Percentiles rank a stretch among this genome's conserved stretches.
Conservation (phyloP, 208 protist genomes). For the Herpetomonas muscarum region DNA sequence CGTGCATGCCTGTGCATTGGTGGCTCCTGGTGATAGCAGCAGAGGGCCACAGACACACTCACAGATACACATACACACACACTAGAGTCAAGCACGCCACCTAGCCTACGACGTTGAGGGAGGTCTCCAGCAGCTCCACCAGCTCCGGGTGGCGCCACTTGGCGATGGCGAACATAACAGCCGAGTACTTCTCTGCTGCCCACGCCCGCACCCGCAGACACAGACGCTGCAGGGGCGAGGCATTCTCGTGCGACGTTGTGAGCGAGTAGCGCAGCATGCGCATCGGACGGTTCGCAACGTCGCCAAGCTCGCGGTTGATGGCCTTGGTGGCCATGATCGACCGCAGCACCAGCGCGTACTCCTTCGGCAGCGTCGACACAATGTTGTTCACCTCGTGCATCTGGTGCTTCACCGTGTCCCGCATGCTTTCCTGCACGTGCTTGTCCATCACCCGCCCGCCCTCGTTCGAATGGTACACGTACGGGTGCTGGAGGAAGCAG, state of each 20-base stretch:
- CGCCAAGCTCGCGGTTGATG: slow-evolving; percentile 77
- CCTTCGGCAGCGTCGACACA: slow-evolving; percentile 67
- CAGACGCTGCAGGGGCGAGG: slow-evolving; percentile 27
- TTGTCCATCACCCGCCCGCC: slow-evolving; percentile 27
- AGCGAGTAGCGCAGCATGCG: slow-evolving; percentile 81
- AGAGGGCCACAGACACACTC: background rate
- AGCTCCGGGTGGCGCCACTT: slow-evolving; percentile 65
- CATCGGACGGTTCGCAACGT: slow-evolving; percentile 67
- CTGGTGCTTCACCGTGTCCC: slow-evolving; percentile 49
- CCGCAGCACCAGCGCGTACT: slow-evolving; percentile 86
- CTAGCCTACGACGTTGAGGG: slow-evolving; percentile 48
- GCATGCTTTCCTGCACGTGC: slow-evolving; percentile 58
- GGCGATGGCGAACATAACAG: slow-evolving; percentile 43
- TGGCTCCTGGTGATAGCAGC: too few species aligned
- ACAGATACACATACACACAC: background rate
- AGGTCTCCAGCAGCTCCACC: slow-evolving; percentile 32
- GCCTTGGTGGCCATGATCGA: slow-evolving; percentile 85
- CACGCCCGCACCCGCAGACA: slow-evolving; percentile 48
- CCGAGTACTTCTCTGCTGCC: slow-evolving; percentile 46
- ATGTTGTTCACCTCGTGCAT: slow-evolving; percentile 84
- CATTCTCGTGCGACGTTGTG: slow-evolving; percentile 31
- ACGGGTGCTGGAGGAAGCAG: slow-evolving; percentile 84
- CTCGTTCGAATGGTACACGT: slow-evolving; percentile 44
- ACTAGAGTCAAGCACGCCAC: background rate
- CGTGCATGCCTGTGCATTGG: too few species aligned